Conservation (phyloP, 2,329 filamentous ascomycete genomes). For the Neoarthrinium moseri region DNA sequence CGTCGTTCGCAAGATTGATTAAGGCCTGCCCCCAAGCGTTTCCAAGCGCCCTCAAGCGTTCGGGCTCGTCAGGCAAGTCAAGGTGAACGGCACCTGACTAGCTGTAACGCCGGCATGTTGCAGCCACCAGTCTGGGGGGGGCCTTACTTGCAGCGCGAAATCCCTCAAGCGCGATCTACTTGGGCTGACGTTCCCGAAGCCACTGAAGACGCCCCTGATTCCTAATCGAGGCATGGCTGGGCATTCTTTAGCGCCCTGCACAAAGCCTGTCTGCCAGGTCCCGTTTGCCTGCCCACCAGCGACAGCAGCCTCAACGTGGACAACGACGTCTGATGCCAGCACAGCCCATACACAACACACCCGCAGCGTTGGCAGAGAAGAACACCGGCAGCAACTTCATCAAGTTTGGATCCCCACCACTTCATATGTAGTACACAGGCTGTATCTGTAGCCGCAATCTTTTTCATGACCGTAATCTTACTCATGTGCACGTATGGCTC, state of each 20-base stretch:
- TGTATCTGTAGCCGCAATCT: too few species aligned
- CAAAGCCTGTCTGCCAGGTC: not conserved
- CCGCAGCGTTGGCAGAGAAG: too few species aligned
- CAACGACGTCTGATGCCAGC: not conserved
- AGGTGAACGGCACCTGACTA: not conserved
- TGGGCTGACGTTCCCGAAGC: not conserved
- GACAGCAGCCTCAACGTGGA: slow-evolving; percentile 1
- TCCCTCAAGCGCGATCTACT: not conserved
- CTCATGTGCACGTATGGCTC: too few species aligned
- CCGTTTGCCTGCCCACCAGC: not conserved
- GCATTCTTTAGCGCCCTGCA: too few species aligned
- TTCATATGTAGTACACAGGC: too few species aligned
- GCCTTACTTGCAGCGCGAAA: not conserved
- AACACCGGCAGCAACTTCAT: too few species aligned
- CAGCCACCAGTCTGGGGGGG: slow-evolving; percentile 7
- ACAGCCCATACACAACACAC: not conserved
- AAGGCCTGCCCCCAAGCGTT: slow-evolving; percentile 8
- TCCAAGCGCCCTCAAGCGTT: too few species aligned
- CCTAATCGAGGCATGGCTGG: not conserved
- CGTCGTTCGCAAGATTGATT: slow-evolving; percentile 10
- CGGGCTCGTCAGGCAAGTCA: not conserved
- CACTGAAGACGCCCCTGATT: not conserved
- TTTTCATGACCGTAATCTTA: too few species aligned
- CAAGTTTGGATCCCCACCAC: too few species aligned
- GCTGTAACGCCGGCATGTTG: too few species aligned